Evolutionary conservation across 208 protist species (phyloP).

Genomic region (Acanthamoeba quina): DNA sequence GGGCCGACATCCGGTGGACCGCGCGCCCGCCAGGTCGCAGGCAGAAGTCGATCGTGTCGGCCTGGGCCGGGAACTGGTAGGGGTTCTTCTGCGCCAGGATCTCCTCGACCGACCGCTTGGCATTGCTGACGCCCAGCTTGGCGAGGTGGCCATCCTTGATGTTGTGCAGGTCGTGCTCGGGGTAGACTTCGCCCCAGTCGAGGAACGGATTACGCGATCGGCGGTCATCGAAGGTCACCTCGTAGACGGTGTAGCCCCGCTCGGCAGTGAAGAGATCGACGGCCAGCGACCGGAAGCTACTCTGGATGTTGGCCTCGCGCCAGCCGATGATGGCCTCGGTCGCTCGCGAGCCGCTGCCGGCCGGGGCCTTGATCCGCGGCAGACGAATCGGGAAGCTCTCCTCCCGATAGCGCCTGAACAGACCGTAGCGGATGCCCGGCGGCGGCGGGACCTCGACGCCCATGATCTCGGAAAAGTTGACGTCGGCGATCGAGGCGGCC

Average conservation of each 20-base stretch:
- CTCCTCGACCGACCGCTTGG: too few species aligned
- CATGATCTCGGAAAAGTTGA: neutral
- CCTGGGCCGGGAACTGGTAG: neutral
- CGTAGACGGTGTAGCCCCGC: neutral
- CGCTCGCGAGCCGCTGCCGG: neutral
- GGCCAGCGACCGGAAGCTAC: neutral
- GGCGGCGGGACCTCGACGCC: neutral
- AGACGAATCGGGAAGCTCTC: neutral
- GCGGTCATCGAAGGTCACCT: neutral
- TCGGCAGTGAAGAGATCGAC: neutral
- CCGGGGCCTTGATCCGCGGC: neutral
- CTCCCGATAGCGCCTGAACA: constrained; percentile 3
- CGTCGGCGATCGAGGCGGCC: neutral
- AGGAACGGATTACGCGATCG: neutral
- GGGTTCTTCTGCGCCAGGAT: neutral
- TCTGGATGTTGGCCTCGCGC: neutral
- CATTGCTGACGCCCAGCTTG: too few species aligned
- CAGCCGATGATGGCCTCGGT: neutral
- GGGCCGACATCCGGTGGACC: neutral
- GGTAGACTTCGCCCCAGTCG: constrained; percentile 1
- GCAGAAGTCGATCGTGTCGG: neutral
- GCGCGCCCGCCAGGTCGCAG: neutral
- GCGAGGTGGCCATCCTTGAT: too few species aligned
- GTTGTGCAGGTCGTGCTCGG: neutral
- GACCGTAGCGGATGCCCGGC: neutral